Base-by-base conservation (phyloP, 441 rosid species). In the Isatis lusitanica region DNA sequence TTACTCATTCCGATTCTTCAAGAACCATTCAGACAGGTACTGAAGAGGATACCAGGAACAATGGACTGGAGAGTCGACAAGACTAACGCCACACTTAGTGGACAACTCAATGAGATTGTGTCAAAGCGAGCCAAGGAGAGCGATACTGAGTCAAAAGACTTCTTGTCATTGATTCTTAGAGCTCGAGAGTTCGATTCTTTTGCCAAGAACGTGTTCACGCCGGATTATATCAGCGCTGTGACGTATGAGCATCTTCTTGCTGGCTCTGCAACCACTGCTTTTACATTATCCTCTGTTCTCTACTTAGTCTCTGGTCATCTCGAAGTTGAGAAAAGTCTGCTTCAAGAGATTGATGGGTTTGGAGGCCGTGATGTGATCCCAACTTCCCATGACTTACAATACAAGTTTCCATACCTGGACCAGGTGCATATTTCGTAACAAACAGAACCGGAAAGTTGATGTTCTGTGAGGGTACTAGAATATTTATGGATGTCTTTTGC, bases 191-290 rank as follows among this genome's bases (percentile, higher is more conserved):
- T 89, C 0, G 88, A 86, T 73, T 78, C 79, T 40, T 75, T 68
- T 47, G 78, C 91, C 5, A 78, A 82, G 78, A 78, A 82, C 30
- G 66, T 82, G 66, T 88, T 92, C 59, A 79, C 89, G 1, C 87
- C 86, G 0, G 98, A 92, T 68, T 88, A 90, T 60, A 74, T 92
- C 0, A 90, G 97, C 24, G 97, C 97, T 11, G 88, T 88, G 74
- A 88, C 97, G 58, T 94, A 92, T 33, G 97, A 92, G 78, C 98
- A 92, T 64, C 89, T 94, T 64, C 93, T 94, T 63, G 97, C 98
- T 31, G 97, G 98, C 28, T 94, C 98, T 15, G 88, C 90, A 9
- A 94, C 97, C 7, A 92, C 97, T 16, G 59, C 94, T 9, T 94
- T 94, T 75, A 92, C 99, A 1, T 57, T 92, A 66, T 90, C 99